These are phyloP conservation scores for Leccinum arenicola DNA, from an alignment of 768 basidiomycete species.

Conservation along the genomic window DNA sequence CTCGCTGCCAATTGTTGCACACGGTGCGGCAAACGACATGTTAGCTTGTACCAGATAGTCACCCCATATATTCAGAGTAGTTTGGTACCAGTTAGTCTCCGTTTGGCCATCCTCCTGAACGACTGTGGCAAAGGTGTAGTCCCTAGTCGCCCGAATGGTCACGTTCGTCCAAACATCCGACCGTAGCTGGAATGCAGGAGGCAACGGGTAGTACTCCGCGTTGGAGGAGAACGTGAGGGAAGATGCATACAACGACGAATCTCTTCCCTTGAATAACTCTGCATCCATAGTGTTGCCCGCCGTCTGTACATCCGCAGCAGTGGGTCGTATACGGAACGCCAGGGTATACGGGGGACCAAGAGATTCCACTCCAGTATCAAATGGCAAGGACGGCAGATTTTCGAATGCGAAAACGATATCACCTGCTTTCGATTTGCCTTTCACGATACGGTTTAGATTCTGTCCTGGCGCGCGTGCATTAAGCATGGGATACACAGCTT, in stretches of 20 bases:
- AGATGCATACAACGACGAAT: conserved; percentile 35
- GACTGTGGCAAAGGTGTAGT: conserved; percentile 35
- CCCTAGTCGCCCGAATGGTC: conserved; percentile 36
- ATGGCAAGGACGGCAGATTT: conserved; percentile 14
- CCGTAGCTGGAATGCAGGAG: conserved; percentile 27
- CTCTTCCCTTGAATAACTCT: conserved; percentile 34
- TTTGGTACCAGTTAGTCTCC: conserved; percentile 33
- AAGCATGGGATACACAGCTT: conserved; percentile 33
- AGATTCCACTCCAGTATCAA: conserved; percentile 33
- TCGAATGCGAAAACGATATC: conserved; percentile 32
- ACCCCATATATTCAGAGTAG: conserved; percentile 40
- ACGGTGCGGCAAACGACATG: conserved; percentile 45
- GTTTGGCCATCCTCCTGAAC: conserved; percentile 12
- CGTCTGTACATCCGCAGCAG: conserved; percentile 11
- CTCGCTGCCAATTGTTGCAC: conserved; percentile 33
- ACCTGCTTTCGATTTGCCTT: conserved; percentile 17
- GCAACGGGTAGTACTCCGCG: conserved; percentile 36
- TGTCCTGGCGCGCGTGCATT: conserved; percentile 42
- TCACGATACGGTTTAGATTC: conserved; percentile 41
- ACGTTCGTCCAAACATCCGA: conserved; percentile 32
- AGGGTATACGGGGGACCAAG: conserved; percentile 45
- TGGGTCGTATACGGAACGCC: conserved; percentile 37
- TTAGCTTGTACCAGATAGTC: conserved; percentile 37
- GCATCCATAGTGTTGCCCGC: conserved; percentile 15
- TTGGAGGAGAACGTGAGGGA: conserved; percentile 41